phyloP scores from a whole-genome alignment of 2,329 filamentous ascomycete species.

The Scedosporium boydii region DNA sequence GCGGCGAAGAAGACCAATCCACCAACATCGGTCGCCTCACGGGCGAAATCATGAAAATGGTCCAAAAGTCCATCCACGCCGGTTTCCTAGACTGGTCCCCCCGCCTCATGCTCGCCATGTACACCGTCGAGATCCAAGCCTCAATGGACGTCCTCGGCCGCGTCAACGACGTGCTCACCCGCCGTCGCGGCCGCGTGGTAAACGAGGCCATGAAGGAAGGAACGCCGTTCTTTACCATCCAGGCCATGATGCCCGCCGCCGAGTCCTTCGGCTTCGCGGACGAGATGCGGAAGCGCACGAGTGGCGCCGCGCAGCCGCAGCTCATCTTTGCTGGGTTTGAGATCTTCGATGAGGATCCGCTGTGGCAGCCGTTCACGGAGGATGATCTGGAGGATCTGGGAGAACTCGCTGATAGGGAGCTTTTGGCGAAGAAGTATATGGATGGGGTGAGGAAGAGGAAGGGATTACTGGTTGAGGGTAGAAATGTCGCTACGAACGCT shows the following conservation, averaged over 20 bases:
- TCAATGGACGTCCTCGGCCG: conserved; percentile 90
- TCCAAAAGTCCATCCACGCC: conserved; percentile 71
- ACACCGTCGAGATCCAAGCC: conserved; percentile 94
- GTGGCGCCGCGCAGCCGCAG: conserved; percentile 83
- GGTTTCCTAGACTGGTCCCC: conserved; percentile 95
- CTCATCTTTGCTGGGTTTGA: conserved; percentile 90
- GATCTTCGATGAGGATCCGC: conserved; percentile 88
- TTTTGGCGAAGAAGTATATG: conserved; percentile 94
- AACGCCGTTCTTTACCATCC: conserved; percentile 92
- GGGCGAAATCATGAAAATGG: conserved; percentile 84
- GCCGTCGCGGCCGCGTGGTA: conserved; percentile 79
- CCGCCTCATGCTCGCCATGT: conserved; percentile 93
- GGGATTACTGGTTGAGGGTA: conserved; percentile 74
- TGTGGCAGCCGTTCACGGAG: conserved; percentile 95
- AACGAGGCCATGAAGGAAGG: conserved; percentile 90
- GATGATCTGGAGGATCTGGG: conserved; percentile 95
- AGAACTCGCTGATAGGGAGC: conserved; percentile 86
- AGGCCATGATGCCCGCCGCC: conserved; percentile 77
- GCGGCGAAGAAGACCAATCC: conserved; percentile 17
- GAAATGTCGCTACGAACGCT: conserved; percentile 69
- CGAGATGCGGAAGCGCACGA: conserved; percentile 91
- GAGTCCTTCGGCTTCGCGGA: conserved; percentile 95
- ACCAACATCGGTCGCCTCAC: conserved; percentile 73
- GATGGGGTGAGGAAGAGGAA: conserved; percentile 80
- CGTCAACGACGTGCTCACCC: conserved; percentile 96